A percentile compares a stretch with the other conserved stretches of the same genome.
These are phyloP conservation scores for Cladophialophora psammophila DNA, from an alignment of 2,329 filamentous ascomycete species.

Conservation along the genomic window DNA sequence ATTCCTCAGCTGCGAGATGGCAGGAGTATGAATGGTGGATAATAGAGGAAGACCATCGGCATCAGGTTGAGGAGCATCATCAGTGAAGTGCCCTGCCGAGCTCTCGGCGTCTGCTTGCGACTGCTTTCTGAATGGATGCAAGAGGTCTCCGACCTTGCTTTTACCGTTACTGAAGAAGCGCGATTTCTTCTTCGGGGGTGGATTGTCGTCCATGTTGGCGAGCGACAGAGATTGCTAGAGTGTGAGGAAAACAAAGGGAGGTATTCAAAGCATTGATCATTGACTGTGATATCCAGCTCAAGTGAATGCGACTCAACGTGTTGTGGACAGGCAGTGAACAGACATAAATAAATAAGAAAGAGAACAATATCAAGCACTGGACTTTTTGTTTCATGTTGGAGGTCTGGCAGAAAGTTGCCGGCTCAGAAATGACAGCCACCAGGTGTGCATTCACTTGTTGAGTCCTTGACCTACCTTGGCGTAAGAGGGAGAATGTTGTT, in stretches of 20 bases:
- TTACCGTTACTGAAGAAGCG: conserved; percentile 38
- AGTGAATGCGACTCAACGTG: not conserved
- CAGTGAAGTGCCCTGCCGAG: not conserved
- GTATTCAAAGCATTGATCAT: not conserved
- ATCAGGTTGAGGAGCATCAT: not conserved
- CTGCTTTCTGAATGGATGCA: conserved; percentile 25
- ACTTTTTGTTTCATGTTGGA: not conserved
- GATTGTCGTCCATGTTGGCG: conserved; percentile 34
- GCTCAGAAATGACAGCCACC: not conserved
- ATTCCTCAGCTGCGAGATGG: not conserved
- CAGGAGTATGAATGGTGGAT: conserved; percentile 6
- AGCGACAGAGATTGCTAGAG: not conserved
- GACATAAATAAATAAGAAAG: not conserved
- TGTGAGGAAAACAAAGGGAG: not conserved
- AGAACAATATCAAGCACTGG: conserved; percentile 11
- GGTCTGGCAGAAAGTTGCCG: conserved; percentile 10
- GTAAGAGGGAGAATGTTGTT: not conserved
- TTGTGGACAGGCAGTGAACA: not conserved
- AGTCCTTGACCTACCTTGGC: not conserved
- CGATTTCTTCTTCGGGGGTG: conserved; percentile 35
- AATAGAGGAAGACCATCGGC: not conserved
- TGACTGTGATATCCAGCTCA: not conserved
- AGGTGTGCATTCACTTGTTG: not conserved
- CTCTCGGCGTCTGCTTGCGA: not conserved
- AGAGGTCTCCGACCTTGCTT: conserved; percentile 32